These are phyloP conservation scores for Nicotiana obtusifolia DNA, from an alignment of 257 asterid species.

Conservation along the genomic window DNA sequence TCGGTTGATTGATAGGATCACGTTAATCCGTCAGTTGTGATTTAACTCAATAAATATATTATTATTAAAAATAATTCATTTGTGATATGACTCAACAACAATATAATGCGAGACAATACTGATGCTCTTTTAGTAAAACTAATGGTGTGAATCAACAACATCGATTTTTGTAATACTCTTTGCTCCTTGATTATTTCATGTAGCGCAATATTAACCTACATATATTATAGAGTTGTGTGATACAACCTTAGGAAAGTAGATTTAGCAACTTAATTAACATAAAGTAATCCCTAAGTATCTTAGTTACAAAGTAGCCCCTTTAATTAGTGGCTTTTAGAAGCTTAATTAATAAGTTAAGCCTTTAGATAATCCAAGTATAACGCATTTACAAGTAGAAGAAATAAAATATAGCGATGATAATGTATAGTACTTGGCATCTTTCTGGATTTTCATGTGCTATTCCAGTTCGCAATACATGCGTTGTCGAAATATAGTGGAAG, in stretches of 20 bases:
- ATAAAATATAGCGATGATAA: neutral
- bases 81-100: neutral
- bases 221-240: neutral
- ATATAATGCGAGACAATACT: neutral
- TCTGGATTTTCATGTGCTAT: neutral
- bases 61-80: neutral
- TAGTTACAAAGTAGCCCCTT: neutral
- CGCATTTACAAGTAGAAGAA: neutral
- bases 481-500: neutral
- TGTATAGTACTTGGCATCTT: neutral
- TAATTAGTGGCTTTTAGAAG: neutral
- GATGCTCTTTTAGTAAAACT: neutral
- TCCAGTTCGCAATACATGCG: neutral
- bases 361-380: neutral
- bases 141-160: neutral
- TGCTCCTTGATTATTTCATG: neutral
- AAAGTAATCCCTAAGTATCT: neutral
- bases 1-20: neutral
- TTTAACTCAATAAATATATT: neutral
- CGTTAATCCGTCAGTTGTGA: neutral
- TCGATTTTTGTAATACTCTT: neutral
- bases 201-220: too few relatives aligned
- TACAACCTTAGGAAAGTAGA: neutral
- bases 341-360: neutral
- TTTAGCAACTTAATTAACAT: conserved; percentile 2